Percentiles rank a stretch among this genome's conserved stretches.
These are phyloP conservation scores for Pseudogymnoascus sp. DNA, from an alignment of 2,329 filamentous ascomycete genomes.

Conservation along the genomic window DNA sequence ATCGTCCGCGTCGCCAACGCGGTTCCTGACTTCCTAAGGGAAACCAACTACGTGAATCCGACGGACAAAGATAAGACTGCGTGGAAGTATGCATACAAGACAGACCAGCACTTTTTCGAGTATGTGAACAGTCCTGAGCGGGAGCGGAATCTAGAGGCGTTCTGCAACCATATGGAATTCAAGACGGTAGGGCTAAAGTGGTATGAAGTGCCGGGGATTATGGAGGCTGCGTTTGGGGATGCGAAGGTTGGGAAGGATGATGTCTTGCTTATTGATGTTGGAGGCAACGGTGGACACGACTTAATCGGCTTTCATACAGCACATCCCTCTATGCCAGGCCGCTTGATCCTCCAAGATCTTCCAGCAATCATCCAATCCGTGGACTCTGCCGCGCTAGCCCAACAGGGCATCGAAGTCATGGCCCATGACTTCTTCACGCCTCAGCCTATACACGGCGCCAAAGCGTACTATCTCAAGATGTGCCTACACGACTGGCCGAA, in stretches of 20 bases:
- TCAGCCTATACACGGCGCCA: conserved; percentile 26
- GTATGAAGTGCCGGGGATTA: conserved; percentile 8
- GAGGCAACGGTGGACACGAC: conserved; percentile 13
- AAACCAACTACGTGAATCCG: conserved; percentile 8
- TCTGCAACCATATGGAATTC: conserved; percentile 8
- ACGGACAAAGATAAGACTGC: conserved; percentile 9
- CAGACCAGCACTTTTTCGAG: conserved; percentile 8
- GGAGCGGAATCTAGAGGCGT: conserved; percentile 3
- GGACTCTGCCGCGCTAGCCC: not conserved
- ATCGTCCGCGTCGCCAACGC: not conserved
- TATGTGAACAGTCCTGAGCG: conserved; percentile 2
- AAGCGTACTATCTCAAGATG: conserved; percentile 27
- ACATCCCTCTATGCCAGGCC: not conserved
- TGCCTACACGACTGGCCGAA: conserved; percentile 36
- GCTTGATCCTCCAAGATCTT: conserved; percentile 13
- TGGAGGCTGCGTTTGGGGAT: conserved; percentile 6
- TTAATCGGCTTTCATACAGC: conserved; percentile 2
- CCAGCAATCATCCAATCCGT: conserved; percentile 1
- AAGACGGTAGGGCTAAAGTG: conserved; percentile 9
- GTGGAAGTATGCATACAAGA: conserved; percentile 9
- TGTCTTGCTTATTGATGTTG: conserved; percentile 12
- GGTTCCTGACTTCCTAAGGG: not conserved
- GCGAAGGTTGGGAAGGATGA: not conserved
- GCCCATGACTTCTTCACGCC: conserved; percentile 28
- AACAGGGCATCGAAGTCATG: conserved; percentile 21